Evolutionary conservation across 2,329 filamentous ascomycete genomes (phyloP).

Genomic region (Seiridium cupressi): DNA sequence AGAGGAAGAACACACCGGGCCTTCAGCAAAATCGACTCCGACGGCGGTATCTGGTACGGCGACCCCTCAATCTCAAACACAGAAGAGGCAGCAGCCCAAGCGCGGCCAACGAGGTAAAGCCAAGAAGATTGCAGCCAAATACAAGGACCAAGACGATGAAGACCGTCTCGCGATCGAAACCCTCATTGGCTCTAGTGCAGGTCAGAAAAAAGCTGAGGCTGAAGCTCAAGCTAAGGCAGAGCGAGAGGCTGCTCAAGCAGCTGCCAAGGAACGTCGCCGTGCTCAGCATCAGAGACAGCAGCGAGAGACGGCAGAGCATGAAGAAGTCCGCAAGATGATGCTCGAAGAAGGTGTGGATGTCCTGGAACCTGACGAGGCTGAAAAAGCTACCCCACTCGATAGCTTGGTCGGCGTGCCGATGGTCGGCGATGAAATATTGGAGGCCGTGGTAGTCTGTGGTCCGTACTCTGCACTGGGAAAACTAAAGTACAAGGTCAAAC

Average conservation of each 20-base stretch:
- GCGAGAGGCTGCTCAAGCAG: slow-evolving; percentile 70
- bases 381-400: slow-evolving; percentile 59
- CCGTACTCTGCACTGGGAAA: slow-evolving; percentile 63
- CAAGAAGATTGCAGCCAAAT: slow-evolving; percentile 86
- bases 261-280: slow-evolving; percentile 70
- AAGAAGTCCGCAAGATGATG: slow-evolving; percentile 63
- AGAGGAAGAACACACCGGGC: slow-evolving; percentile 29
- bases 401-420: slow-evolving; percentile 74
- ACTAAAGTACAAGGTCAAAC: slow-evolving; percentile 91
- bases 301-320: slow-evolving; percentile 72
- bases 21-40: slow-evolving; percentile 15
- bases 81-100: slow-evolving; percentile 50
- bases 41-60: slow-evolving; percentile 23
- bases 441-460: slow-evolving; percentile 62
- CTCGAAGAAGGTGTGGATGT: slow-evolving; percentile 58
- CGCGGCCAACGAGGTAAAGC: slow-evolving; percentile 79
- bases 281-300: slow-evolving; percentile 79
- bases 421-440: slow-evolving; percentile 78
- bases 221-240: slow-evolving; percentile 66
- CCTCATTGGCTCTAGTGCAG: slow-evolving; percentile 75
- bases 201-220: slow-evolving; percentile 65
- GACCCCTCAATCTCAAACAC: slow-evolving; percentile 26
- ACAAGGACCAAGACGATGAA: slow-evolving; percentile 92
- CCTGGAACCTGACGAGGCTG: slow-evolving; percentile 58
- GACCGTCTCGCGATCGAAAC: slow-evolving; percentile 81